A percentile compares a stretch with the other conserved stretches of the same genome.
Evolutionary conservation across 2,329 filamentous ascomycete species (phyloP).

Genomic region (Nectriaceae sp.): DNA sequence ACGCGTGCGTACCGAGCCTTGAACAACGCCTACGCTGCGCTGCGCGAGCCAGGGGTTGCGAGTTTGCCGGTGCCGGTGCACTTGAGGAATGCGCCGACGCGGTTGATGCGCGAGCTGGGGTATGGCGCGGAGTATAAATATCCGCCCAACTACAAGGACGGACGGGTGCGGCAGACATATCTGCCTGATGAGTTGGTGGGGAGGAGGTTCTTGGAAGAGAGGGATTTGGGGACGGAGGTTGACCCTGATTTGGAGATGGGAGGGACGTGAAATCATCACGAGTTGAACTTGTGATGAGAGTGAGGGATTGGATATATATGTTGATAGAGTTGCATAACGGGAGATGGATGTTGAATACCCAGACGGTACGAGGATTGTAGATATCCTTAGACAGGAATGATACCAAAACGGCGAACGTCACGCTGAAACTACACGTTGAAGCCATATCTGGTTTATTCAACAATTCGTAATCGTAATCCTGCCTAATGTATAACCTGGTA

Average conservation of each 20-base stretch:
- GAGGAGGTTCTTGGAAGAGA: constrained; percentile 74
- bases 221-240: constrained; percentile 75
- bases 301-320: not conserved
- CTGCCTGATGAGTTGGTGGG: constrained; percentile 76
- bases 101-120: constrained; percentile 89
- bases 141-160: constrained; percentile 85
- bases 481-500: not conserved
- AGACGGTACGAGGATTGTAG: not conserved
- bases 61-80: constrained; percentile 83
- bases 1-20: constrained; percentile 83
- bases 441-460: too few relatives aligned
- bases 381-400: not conserved
- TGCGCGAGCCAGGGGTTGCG: constrained; percentile 82
- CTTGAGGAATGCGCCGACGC: constrained; percentile 87
- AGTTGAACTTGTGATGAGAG: not conserved
- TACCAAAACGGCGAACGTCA: too few relatives aligned
- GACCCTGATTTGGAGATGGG: constrained; percentile 66
- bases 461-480: not conserved
- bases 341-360: not conserved
- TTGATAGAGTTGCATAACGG: not conserved
- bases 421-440: too few relatives aligned
- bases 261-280: constrained; percentile 12
- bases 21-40: constrained; percentile 75
- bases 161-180: constrained; percentile 84
- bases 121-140: constrained; percentile 96